Evolutionary conservation across 2,329 filamentous ascomycete genomes (phyloP), one percentile per base, ranked within the genome.

Genomic region (Rhinocladiella mackenziei): DNA sequence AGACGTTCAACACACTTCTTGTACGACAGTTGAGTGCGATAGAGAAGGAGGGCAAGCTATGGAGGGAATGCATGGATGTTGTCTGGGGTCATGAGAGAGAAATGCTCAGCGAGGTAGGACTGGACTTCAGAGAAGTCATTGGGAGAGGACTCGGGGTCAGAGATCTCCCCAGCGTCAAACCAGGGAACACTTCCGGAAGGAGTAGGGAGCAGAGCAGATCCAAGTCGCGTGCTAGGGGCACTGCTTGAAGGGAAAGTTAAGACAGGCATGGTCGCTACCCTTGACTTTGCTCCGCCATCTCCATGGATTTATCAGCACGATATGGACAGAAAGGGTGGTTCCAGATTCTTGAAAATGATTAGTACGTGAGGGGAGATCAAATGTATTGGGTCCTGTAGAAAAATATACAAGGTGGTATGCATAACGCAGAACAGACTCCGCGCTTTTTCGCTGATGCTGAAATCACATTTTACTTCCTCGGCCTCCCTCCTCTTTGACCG

Each of bases 121-220:
- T 98, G 22, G 91, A 98, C 64, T 97, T 98, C 62, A 79, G 77
- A 43, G 86, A 86, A 55, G 66, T 97, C 43, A 81, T 96, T 10
- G 86, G 84, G 11, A 74, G 74, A 53, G 80, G 62, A 5, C 46
- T 69, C 36, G 53, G 56, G 43, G 31, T 46, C 17, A 50, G 35
- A 26, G 44, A 50, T 11, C 17, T 45, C n/a, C n/a, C 36, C 11
- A n/a, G 15, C 6, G n/a, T 22, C 29, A 42, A 25, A 18, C 8
- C 15, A 10, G 35, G 23, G 14, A 33, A 22, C 11, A 26, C 19
- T 14, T 26, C 47, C 15, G 41, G 23, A 19, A 33, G 23, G 19
- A 32, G 9, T 8, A 28, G 26, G 15, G 26, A 40, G 15, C 29
- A 41, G 32, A 38, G 39, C 26, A 41, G 48, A 20, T 51, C 44